These are phyloP conservation scores for Cladosporium velox DNA, from an alignment of 2,329 filamentous ascomycete genomes.

Conservation along the genomic window DNA sequence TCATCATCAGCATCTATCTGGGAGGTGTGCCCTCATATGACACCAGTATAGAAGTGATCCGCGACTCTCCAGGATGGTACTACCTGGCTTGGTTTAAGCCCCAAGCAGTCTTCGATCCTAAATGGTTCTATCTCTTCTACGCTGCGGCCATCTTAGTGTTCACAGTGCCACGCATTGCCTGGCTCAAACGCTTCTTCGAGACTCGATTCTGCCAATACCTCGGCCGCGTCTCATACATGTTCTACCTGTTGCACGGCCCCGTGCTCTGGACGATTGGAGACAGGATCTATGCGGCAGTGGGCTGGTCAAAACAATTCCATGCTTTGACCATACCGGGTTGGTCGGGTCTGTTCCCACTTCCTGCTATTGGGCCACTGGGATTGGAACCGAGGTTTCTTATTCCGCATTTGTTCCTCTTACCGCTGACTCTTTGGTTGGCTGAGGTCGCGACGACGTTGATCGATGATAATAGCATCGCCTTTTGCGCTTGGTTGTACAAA, in stretches of 20 bases:
- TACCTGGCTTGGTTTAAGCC: slow-evolving; percentile 56
- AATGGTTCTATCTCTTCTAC: slow-evolving; percentile 19
- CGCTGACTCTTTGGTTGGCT: slow-evolving; percentile 60
- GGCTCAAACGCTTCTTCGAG: slow-evolving; percentile 62
- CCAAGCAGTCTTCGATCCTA: slow-evolving; percentile 35
- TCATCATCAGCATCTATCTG: slow-evolving; percentile 58
- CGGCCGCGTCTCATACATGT: slow-evolving; percentile 61
- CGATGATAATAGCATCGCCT: slow-evolving; percentile 62
- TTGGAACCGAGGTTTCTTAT: slow-evolving; percentile 62
- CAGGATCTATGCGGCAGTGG: slow-evolving; percentile 62
- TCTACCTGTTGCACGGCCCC: slow-evolving; percentile 67
- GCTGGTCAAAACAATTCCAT: slow-evolving; percentile 56
- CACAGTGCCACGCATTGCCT: slow-evolving; percentile 58
- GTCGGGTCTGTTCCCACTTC: slow-evolving; percentile 60
- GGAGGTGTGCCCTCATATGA: slow-evolving; percentile 61
- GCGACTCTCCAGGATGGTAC: slow-evolving; percentile 61
- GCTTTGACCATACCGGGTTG: slow-evolving; percentile 56
- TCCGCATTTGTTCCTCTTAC: slow-evolving; percentile 62
- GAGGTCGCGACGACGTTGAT: slow-evolving; percentile 58
- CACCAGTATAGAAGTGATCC: slow-evolving; percentile 53
- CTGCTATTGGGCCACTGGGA: slow-evolving; percentile 57
- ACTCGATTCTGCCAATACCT: slow-evolving; percentile 61
- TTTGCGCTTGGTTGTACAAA: slow-evolving; percentile 60
- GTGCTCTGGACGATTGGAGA: slow-evolving; percentile 63
- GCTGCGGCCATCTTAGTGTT: slow-evolving; percentile 60